Conservation (phyloP, 2,329 filamentous ascomycete genomes). For the Colletotrichum liaoningense region DNA sequence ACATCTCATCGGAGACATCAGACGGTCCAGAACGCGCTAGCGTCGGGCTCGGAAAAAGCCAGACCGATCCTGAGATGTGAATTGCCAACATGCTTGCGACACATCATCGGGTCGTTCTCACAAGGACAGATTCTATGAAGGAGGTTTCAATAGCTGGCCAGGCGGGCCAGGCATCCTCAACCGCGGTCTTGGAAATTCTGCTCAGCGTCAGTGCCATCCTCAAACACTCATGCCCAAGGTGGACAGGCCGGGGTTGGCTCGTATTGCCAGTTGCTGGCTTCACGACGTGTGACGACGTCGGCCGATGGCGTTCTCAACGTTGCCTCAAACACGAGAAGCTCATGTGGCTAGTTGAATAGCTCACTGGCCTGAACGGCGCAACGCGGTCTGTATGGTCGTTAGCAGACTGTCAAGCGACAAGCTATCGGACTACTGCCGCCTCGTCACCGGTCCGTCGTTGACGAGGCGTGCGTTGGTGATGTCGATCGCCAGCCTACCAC, state of each 20-base stretch:
- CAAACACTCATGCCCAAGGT: not conserved
- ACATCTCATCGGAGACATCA: conserved; percentile 11
- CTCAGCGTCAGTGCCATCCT: conserved; percentile 2
- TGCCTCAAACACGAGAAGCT: not conserved
- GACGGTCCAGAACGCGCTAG: conserved; percentile 21
- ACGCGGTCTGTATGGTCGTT: not conserved
- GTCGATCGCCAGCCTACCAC: conserved; percentile 14
- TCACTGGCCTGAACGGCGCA: not conserved
- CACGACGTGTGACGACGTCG: not conserved
- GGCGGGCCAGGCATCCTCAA: not conserved
- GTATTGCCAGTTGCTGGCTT: not conserved
- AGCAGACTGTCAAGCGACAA: not conserved
- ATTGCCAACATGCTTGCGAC: conserved; percentile 7
- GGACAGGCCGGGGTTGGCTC: not conserved
- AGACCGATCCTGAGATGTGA: not conserved
- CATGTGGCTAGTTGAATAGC: not conserved
- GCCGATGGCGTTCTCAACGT: not conserved
- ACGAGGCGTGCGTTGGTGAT: not conserved
- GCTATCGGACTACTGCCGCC: not conserved
- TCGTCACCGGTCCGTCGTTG: not conserved
- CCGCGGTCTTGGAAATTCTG: conserved; percentile 13
- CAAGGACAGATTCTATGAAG: not conserved
- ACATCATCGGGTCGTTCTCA: conserved; percentile 5
- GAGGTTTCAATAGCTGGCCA: not conserved
- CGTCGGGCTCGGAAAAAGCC: not conserved